These are phyloP conservation scores for Lizonia empirigonia DNA, from an alignment of 2,329 filamentous ascomycete species.

Conservation along the genomic window DNA sequence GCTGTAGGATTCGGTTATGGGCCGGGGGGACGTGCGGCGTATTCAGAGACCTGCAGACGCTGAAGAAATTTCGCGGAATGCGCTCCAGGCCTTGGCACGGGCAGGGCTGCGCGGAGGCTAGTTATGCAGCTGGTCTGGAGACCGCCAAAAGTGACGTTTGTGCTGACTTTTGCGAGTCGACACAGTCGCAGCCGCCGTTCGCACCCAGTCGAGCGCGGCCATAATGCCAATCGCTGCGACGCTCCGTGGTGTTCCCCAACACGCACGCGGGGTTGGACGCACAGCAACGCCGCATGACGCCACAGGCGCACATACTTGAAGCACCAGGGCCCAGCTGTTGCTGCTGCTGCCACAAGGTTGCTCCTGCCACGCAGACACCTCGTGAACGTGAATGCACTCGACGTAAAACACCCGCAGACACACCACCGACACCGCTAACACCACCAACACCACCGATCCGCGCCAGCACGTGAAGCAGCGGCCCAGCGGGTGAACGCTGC, in stretches of 20 bases:
- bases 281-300: slow-evolving; percentile 8
- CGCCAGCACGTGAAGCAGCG: slow-evolving; percentile 35
- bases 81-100: slow-evolving; percentile 20
- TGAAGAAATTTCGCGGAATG: slow-evolving; percentile 22
- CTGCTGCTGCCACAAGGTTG: not conserved
- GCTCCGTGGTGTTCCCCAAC: slow-evolving; percentile 1
- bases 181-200: slow-evolving; percentile 27
- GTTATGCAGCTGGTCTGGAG: slow-evolving; percentile 31
- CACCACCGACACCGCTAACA: not conserved
- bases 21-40: slow-evolving; percentile 30
- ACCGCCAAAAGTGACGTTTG: slow-evolving; percentile 22
- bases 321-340: not conserved
- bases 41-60: slow-evolving; percentile 21
- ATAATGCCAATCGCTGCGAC: slow-evolving; percentile 20
- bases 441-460: slow-evolving; percentile 3
- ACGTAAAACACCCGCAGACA: too few species aligned
- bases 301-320: not conserved
- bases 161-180: slow-evolving; percentile 19
- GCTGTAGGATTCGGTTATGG: slow-evolving; percentile 31
- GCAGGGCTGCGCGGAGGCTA: slow-evolving; percentile 17
- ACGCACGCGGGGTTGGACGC: slow-evolving; percentile 7
- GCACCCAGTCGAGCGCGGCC: slow-evolving; percentile 5
- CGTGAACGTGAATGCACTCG: not conserved
- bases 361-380: not conserved
- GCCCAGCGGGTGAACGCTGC: slow-evolving; percentile 9